Conservation (phyloP, 441 rosid species). For the Geranium incanum region DNA sequence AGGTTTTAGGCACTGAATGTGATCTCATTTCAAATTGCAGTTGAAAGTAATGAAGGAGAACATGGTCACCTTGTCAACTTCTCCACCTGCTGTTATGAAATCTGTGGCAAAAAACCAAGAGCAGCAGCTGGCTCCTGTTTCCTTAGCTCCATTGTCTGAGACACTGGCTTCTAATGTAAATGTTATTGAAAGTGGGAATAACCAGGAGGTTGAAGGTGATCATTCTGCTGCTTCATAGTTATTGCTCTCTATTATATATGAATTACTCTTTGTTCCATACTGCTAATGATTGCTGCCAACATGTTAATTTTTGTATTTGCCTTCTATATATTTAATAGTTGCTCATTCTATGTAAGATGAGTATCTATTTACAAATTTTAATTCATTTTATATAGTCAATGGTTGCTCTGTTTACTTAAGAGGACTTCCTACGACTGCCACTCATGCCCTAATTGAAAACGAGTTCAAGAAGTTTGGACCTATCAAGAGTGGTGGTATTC, state of each 20-base stretch:
- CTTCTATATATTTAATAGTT: no score
- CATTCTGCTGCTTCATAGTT: background rate
- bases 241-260: background rate
- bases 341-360: no score
- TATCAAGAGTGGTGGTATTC: constrained; percentile 63
- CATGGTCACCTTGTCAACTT: constrained; percentile 28
- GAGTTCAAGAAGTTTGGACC: constrained; percentile 79
- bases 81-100: constrained; percentile 36
- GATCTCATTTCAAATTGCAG: constrained; percentile 21
- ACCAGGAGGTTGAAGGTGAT: constrained; percentile 52
- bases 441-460: constrained; percentile 47
- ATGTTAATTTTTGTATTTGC: background rate
- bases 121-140: constrained; percentile 28
- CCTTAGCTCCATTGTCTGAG: constrained; percentile 35
- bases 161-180: constrained; percentile 29
- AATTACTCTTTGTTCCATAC: background rate
- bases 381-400: constrained; percentile 37
- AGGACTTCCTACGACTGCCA: constrained; percentile 62
- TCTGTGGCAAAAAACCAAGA: constrained; percentile 46
- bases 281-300: background rate
- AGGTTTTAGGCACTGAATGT: background rate
- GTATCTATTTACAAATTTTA: no score
- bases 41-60: constrained; percentile 62
- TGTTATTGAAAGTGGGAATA: constrained; percentile 48
- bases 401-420: constrained; percentile 71